phyloP scores from a whole-genome alignment of 2,329 filamentous ascomycete species.

The Cytospora mali region DNA sequence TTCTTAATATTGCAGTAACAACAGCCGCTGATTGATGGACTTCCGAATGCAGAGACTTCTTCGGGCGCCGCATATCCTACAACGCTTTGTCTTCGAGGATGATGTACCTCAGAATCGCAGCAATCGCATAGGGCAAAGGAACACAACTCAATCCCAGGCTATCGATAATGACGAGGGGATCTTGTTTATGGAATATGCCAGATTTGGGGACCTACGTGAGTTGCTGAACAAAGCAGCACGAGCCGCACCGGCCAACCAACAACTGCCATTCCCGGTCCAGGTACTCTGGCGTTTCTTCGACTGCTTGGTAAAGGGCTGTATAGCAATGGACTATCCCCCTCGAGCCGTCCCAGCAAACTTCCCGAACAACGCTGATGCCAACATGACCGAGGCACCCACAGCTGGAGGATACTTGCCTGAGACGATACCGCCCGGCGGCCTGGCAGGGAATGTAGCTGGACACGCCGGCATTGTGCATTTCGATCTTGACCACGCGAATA shows the following conservation, averaged over 20 bases:
- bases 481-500: constrained; percentile 5
- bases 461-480: constrained; percentile 3
- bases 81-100: background rate
- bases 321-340: constrained; percentile 29
- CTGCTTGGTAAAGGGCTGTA: constrained; percentile 29
- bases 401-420: background rate
- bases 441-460: background rate
- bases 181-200: constrained; percentile 11
- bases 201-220: background rate
- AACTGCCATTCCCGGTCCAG: constrained; percentile 1
- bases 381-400: background rate
- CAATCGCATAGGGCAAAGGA: background rate
- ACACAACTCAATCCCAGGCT: background rate
- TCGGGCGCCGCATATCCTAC: constrained; percentile 15
- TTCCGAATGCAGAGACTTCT: background rate
- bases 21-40: too few relatives aligned
- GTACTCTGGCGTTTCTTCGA: constrained; percentile 29
- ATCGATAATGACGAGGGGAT: background rate
- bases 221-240: background rate
- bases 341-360: background rate
- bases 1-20: too few relatives aligned
- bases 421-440: background rate
- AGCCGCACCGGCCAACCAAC: background rate
- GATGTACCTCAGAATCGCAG: background rate
- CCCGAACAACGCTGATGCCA: background rate